Evolutionary conservation across 495 filamentous ascomycete species (phyloP).

Genomic region (Podospora anserina): DNA sequence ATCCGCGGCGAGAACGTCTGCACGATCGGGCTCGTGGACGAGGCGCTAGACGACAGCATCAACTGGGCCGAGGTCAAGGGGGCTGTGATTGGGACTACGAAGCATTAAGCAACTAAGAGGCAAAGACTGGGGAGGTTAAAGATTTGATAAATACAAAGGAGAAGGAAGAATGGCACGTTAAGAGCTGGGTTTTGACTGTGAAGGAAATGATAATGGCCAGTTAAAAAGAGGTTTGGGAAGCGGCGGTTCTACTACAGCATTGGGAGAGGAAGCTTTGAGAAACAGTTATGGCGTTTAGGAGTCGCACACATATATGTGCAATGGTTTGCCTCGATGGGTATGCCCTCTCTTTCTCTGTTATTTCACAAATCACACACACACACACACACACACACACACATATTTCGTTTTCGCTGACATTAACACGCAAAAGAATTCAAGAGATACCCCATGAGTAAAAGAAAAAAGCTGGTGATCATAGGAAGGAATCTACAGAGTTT

Average conservation of each 20-base stretch:
- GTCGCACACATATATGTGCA: background rate
- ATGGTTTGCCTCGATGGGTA: background rate
- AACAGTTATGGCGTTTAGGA: background rate
- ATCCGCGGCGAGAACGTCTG: constrained; percentile 94
- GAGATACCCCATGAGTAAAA: background rate
- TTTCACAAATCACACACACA: background rate
- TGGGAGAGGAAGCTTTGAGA: background rate
- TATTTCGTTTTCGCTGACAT: background rate
- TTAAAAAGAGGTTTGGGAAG: background rate
- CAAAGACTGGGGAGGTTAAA: too few species aligned
- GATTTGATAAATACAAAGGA: too few species aligned
- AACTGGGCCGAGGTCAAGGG: constrained; percentile 90
- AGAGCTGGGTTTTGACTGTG: background rate
- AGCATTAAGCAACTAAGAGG: constrained; percentile 44
- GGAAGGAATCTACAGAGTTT: background rate
- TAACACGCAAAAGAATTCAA: background rate
- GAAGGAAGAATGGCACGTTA: too few species aligned
- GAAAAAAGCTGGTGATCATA: background rate
- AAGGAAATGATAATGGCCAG: too few species aligned
- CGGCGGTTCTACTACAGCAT: background rate
- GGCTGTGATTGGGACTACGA: constrained; percentile 76
- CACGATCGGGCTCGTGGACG: constrained; percentile 85
- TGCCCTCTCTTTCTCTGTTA: background rate
- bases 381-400: too few species aligned
- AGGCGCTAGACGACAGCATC: constrained; percentile 79